Evolutionary conservation across 768 basidiomycete species (phyloP).

Genomic region (Cubamyces sp.): DNA sequence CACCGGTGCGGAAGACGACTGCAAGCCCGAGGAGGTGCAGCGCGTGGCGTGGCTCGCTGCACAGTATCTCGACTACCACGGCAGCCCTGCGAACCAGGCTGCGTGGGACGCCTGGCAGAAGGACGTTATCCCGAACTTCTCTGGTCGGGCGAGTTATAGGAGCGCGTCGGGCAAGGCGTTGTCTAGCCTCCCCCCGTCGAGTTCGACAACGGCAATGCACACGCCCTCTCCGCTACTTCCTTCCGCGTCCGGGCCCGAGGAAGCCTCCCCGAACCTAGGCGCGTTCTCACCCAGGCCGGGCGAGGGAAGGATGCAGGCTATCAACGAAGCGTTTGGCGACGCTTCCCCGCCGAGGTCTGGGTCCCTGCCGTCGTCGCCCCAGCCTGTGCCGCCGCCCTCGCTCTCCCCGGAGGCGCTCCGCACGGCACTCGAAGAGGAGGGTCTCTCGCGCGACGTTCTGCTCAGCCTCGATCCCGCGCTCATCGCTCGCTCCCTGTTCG

Average conservation of each 20-base stretch:
- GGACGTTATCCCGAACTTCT: constrained; percentile 51
- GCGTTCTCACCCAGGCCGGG: constrained; percentile 37
- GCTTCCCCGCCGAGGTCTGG: constrained; percentile 20
- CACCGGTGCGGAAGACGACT: constrained; percentile 51
- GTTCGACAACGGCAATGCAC: constrained; percentile 58
- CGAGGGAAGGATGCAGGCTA: constrained; percentile 33
- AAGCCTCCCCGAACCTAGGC: constrained; percentile 32
- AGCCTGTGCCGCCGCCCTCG: not conserved
- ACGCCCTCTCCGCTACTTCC: constrained; percentile 48
- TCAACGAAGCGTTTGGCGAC: constrained; percentile 31
- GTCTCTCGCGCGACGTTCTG: constrained; percentile 69
- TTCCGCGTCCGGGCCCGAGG: constrained; percentile 11
- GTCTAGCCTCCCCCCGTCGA: constrained; percentile 45
- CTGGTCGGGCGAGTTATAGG: constrained; percentile 13
- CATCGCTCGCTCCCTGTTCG: constrained; percentile 63
- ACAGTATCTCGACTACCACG: constrained; percentile 66
- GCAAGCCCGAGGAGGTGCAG: constrained; percentile 41
- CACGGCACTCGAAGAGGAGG: constrained; percentile 60
- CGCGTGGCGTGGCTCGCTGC: constrained; percentile 67
- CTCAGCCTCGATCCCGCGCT: constrained; percentile 62
- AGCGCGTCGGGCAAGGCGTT: constrained; percentile 10
- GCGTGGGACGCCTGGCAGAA: constrained; percentile 64
- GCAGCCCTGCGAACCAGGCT: constrained; percentile 49
- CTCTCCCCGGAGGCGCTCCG: constrained; percentile 43
- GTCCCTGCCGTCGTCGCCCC: not conserved